A percentile compares a stretch with the other conserved stretches of the same genome.
phyloP scores from a whole-genome alignment of 441 rosid genomes.

The Hura crepitans region DNA sequence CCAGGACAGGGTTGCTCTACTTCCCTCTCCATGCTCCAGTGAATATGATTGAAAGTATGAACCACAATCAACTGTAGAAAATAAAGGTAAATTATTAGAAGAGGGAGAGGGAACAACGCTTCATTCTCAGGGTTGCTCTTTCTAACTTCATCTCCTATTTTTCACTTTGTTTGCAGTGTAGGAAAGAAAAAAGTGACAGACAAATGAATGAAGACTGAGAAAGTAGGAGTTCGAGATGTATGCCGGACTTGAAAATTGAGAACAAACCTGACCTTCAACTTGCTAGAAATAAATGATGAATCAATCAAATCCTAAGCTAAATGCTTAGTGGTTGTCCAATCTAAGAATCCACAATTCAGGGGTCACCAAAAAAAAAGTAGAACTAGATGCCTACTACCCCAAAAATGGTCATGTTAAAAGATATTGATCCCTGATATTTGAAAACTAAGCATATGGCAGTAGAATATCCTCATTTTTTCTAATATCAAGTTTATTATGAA shows the following conservation, averaged over 20 bases:
- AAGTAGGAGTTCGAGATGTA: neutral
- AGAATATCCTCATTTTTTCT: neutral
- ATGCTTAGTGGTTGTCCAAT: neutral
- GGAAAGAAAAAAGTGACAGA: no score
- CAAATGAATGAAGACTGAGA: neutral
- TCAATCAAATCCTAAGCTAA: neutral
- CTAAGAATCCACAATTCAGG: no score
- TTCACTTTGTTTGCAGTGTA: no score
- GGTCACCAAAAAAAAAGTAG: neutral
- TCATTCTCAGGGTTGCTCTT: conserved; percentile 24
- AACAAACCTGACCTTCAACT: neutral
- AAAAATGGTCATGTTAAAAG: neutral
- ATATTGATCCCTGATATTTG: neutral
- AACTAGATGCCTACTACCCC: neutral
- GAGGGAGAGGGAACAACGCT: no score
- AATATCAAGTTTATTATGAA: neutral
- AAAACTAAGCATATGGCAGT: neutral
- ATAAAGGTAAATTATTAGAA: no score
- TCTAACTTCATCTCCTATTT: conserved; percentile 7
- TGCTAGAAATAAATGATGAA: neutral
- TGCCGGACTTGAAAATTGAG: neutral
- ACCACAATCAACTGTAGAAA: conserved; percentile 49
- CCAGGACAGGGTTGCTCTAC: conserved; percentile 48
- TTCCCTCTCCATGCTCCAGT: no score
- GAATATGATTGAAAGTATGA: no score